Base-by-base conservation (phyloP, 202 grass and related monocot genomes). In the Bolboschoenoplectus hybrid region DNA sequence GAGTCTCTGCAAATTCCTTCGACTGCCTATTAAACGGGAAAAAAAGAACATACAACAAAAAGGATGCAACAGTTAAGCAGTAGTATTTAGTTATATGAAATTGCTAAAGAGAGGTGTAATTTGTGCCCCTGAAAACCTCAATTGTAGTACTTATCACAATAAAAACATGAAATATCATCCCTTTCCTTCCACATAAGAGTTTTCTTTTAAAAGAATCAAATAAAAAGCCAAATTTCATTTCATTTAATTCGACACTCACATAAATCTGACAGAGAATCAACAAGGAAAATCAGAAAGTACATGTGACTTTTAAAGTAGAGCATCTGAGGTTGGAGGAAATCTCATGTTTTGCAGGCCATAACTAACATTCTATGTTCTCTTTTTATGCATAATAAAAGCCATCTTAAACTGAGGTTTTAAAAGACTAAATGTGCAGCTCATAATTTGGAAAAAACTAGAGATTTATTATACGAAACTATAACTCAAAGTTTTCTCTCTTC, bases 1-100 rank as follows among this genome's bases (percentile, higher is more conserved):
- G 90, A 14, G 86, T 35, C 32, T 94, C 91, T 73, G 70, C 57
- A 81, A 94, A 97, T 77, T 94, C 91, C 87, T 91, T 94, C 6
- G 94, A 55, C 8, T 82, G 74, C 87, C 88, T 97, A 89, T 88
- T 86, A 81, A 85, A 86, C 44, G 44, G 53, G 61, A 80, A 66
- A 80, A 80, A 79, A 74, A 80, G 67, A 82, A 71, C n/a, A 81
- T 40, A 58, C 41, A 79, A 67, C 32, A 26, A 68, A 63, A 83
- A 52, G 19, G 43, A 83, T 47, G 9, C 5, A 60, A 87, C 19
- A 32, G 78, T 55, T 69, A 35, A 81, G 40, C 16, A 17, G 81
- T 81, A 55, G 46, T 61, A 81, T 60, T 80, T 43, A 80, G 52
- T 10, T 58, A 58, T 17, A 17, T 57, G 5, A 78, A 78, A 26